Evolutionary conservation across 2,329 filamentous ascomycete genomes (phyloP).

Genomic region (Fonsecaea monophora): DNA sequence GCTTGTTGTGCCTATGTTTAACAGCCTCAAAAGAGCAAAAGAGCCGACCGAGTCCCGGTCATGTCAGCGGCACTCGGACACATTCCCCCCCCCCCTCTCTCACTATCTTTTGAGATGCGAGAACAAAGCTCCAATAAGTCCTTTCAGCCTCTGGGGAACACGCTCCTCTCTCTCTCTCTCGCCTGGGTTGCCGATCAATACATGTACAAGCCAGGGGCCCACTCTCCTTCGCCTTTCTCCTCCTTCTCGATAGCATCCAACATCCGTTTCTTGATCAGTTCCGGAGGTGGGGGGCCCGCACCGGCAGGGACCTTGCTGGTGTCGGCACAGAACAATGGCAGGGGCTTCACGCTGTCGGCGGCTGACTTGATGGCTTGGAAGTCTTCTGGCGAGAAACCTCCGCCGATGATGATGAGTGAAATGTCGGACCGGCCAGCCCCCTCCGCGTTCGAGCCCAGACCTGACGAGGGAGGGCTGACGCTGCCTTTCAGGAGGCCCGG

Average conservation of each 20-base stretch:
- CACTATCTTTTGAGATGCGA: too few species aligned
- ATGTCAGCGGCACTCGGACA: too few species aligned
- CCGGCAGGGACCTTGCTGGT: conserved; percentile 28
- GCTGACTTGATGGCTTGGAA: conserved; percentile 27
- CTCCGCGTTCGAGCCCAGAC: conserved; percentile 26
- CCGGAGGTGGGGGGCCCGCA: conserved; percentile 24
- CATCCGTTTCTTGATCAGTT: conserved; percentile 32
- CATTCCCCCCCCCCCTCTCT: too few species aligned
- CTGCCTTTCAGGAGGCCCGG: conserved; percentile 33
- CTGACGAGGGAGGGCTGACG: conserved; percentile 19
- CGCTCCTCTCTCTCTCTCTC: too few species aligned
- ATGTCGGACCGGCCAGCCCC: conserved; percentile 22
- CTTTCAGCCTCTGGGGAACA: too few species aligned
- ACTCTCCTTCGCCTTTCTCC: conserved; percentile 24
- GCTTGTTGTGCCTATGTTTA: too few species aligned
- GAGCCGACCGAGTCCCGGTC: too few species aligned
- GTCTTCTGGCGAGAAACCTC: conserved; percentile 26
- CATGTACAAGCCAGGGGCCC: conserved; percentile 31
- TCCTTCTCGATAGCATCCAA: conserved; percentile 27
- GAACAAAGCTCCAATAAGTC: too few species aligned
- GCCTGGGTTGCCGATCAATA: conserved; percentile 18
- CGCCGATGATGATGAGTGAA: conserved; percentile 32
- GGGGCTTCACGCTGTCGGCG: conserved; percentile 23
- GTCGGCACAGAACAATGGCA: conserved; percentile 33
- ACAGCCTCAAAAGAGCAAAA: too few species aligned